Conservation (phyloP, 148 eudicot genomes). For the Agrostemma githago region DNA sequence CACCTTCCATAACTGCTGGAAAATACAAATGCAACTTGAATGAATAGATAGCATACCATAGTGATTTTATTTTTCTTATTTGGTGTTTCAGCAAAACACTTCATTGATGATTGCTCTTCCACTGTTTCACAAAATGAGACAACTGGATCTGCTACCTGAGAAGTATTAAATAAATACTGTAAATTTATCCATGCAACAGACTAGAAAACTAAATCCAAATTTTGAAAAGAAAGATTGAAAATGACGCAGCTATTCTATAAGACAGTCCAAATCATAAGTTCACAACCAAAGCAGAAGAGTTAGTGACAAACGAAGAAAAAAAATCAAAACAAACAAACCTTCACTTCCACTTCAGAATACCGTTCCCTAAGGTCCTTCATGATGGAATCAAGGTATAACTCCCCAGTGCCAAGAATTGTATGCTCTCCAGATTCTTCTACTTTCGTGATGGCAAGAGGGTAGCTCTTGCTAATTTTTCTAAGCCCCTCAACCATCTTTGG, state of each 20-base stretch:
- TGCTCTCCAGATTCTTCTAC: conserved; percentile 99
- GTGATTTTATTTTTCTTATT: conserved; percentile 94
- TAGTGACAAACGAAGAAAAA: background rate
- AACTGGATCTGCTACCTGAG: conserved; percentile 96
- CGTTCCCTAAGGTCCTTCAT: conserved; percentile 99
- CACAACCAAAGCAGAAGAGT: background rate
- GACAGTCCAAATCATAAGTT: background rate
- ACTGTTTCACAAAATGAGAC: conserved; percentile 99
- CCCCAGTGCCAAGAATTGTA: conserved; percentile 94
- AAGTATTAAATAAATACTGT: background rate
- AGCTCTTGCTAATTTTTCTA: conserved; percentile 96
- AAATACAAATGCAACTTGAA: background rate
- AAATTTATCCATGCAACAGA: conserved; percentile 8
- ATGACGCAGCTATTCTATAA: background rate
- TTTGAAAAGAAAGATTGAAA: background rate
- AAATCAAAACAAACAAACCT: conserved; percentile 38
- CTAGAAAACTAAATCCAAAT: background rate
- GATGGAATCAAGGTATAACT: conserved; percentile 91
- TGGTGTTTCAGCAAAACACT: conserved; percentile 98
- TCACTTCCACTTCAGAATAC: conserved; percentile 98
- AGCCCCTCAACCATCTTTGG: conserved; percentile 99
- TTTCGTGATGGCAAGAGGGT: conserved; percentile 93
- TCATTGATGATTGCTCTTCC: conserved; percentile 94
- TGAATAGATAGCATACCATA: conserved; percentile 50
- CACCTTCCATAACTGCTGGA: background rate